Evolutionary conservation across 202 grass and related monocot genomes (phyloP), one percentile per base, ranked within the genome.

Genomic region (Digitaria exilis): DNA sequence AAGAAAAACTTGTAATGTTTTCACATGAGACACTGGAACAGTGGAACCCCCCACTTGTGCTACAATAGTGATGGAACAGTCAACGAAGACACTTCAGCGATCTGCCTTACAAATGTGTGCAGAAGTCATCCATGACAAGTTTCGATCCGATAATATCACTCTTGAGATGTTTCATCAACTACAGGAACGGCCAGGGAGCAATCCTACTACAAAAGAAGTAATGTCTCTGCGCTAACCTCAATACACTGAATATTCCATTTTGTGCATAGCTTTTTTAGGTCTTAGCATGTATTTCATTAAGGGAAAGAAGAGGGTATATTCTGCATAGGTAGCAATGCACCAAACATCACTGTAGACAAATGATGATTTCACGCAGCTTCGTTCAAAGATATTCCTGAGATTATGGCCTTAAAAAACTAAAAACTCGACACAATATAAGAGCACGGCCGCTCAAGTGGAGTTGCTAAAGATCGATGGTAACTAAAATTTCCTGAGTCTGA

Each of bases 61-160:
- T 82, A 21, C 80, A 52, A 49, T 29, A 71, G 45, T 31, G 50
- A 45, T 34, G 29, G 7, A 51, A 73, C 13, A 83, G 22, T 30
- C 30, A 29, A 69, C 6, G 0, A 75, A 32, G 35, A 32, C 26
- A 42, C 49, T 28, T 66, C n/a, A 1, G 3, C 18, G 28, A 66
- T 4, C 10, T 31, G 14, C 32, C 32, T 84, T 84, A 30, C 10
- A 30, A 75, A 66, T 9, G 65, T 75, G 34, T 9, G 67, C 29
- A 9, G 25, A 68, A 32, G 10, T 9, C 50, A 63, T 46, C 7
- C 46, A 43, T 44, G 19, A 21, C 21, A 64, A 50, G 29, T 9
- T 54, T 2, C 21, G 65, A 32, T 50, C 76, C 30, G 32, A 44
- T 30, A 64, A 67, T n/a, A n/a, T n/a, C n/a, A n/a, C n/a, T n/a